Base-by-base conservation (phyloP, 306 rosid genomes). In the Trifolium pratense region DNA sequence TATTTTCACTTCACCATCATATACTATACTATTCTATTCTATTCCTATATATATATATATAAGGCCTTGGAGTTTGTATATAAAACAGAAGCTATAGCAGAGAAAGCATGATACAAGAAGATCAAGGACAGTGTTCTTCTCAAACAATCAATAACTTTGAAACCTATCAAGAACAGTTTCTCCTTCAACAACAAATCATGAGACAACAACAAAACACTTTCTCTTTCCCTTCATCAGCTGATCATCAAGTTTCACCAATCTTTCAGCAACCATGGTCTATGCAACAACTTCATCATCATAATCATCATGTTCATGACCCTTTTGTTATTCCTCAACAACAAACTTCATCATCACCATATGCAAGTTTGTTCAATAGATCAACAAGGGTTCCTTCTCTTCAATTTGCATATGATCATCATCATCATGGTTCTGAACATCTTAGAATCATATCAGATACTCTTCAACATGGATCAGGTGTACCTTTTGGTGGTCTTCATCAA, bases 61-160 rank as follows among this genome's bases (percentile, higher is more conserved):
- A 80, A 70, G 63, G 62, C 70, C 42, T 75, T 75, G 78, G 69
- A 70, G 78, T 70, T 80, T 80, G 78, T 31, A 53, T 53, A 53
- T 53, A 52, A 17, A 52, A 43, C 49, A 43, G n/a, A 5, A 13
- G 6, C 15, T 13, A 10, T 12, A 52, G 14, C 13, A 52, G 13
- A 52, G 59, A 52, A 21, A 52, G 5, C 25, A 53, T 83, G 86
- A 90, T 81, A 86, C 75, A 90, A 61, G 90, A 90, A 68, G 88
- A 90, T 76, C 84, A 85, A 84, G 97, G 88, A 0, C 89, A 88
- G 87, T 86, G 90, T 79, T 88, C 91, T n/a, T 88, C 97, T 13
- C 87, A 88, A 61, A 53, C 85, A 21, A 78, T 82, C 74, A 80
- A 90, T 42, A 90, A 82, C 83, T 72, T 83, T 8, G 91, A 91